phyloP scores from a whole-genome alignment of 1,284 basidiomycete species.

The Pseudomicrostroma phylloplanum region DNA sequence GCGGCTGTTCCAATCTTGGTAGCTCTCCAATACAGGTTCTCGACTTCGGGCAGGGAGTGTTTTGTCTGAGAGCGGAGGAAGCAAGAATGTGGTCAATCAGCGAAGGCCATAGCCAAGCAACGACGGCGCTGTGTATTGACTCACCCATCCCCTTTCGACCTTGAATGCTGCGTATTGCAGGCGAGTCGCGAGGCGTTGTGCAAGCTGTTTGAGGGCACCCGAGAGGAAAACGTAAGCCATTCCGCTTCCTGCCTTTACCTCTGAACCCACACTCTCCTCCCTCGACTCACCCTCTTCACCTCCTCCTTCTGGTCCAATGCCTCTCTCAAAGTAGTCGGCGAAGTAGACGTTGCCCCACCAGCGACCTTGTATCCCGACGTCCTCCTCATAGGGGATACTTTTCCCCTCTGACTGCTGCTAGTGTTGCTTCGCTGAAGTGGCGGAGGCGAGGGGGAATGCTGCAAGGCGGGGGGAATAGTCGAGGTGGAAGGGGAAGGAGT shows the following conservation, averaged over 20 bases:
- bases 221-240: not conserved
- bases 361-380: not conserved
- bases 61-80: not conserved
- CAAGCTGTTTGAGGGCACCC: not conserved
- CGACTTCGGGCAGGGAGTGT: conserved; percentile 5
- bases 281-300: conserved; percentile 5
- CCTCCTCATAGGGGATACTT: not conserved
- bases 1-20: not conserved
- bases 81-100: too few species aligned
- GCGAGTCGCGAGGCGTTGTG: not conserved
- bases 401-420: not conserved
- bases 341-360: not conserved
- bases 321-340: not conserved
- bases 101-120: too few species aligned
- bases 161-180: conserved; percentile 7
- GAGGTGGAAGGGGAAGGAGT: too few species aligned
- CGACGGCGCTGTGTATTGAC: not conserved
- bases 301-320: conserved; percentile 3
- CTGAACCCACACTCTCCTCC: too few species aligned
- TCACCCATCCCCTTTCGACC: conserved; percentile 4
- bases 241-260: too few species aligned
- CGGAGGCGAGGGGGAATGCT: not conserved
- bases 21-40: conserved; percentile 6
- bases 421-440: not conserved
- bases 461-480: not conserved